phyloP scores from a whole-genome alignment of 1,284 basidiomycete genomes.

The Baeospora myosura region DNA sequence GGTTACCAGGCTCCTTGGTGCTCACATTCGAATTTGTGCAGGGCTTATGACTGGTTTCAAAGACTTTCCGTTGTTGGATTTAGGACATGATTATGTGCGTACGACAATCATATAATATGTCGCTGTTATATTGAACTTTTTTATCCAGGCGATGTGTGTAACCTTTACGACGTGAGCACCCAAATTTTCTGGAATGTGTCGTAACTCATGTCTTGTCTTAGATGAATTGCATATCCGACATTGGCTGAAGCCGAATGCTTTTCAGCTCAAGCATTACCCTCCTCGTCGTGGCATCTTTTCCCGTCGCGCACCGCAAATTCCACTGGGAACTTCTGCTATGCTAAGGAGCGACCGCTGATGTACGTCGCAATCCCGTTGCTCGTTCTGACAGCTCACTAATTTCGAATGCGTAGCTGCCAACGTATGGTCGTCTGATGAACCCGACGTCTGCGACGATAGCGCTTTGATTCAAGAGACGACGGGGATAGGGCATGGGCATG shows the following conservation, averaged over 20 bases:
- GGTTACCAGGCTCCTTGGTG: too few species aligned
- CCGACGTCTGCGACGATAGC: slow-evolving; percentile 16
- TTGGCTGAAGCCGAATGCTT: slow-evolving; percentile 39
- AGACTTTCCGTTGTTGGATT: slow-evolving; percentile 22
- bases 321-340: slow-evolving; percentile 48
- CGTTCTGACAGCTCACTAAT: background rate
- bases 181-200: background rate
- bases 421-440: background rate
- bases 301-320: slow-evolving; percentile 38
- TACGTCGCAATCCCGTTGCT: slow-evolving; percentile 14
- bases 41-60: slow-evolving; percentile 24
- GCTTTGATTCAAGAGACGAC: slow-evolving; percentile 38
- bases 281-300: slow-evolving; percentile 39
- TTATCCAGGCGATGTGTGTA: slow-evolving; percentile 10
- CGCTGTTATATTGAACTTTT: background rate
- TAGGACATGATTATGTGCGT: slow-evolving; percentile 12
- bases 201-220: background rate
- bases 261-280: slow-evolving; percentile 28
- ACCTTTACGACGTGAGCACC: slow-evolving; percentile 14
- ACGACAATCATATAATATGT: background rate
- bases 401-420: slow-evolving; percentile 14
- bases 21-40: too few species aligned
- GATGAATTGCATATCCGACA: slow-evolving; percentile 43
- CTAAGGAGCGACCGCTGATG: slow-evolving; percentile 37
- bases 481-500: slow-evolving; percentile 31